Conservation (phyloP, 192 early-diverging fungal species). For the Chytriomyces sp. region DNA sequence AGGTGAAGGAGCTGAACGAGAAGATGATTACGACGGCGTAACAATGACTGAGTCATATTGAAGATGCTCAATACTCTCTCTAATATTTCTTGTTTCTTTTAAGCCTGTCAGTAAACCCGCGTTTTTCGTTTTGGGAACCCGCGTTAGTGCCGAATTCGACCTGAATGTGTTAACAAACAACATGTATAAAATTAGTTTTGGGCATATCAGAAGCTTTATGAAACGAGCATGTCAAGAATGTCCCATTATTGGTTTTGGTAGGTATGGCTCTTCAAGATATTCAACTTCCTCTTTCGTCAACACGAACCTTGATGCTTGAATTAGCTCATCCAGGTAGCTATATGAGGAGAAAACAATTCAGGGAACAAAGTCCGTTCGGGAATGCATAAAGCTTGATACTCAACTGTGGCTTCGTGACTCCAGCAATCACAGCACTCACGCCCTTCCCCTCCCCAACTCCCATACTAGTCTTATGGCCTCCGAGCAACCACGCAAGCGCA, state of each 20-base stretch:
- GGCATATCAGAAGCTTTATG: too few species aligned
- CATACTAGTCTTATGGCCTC: constrained; percentile 13
- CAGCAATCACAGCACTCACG: constrained; percentile 15
- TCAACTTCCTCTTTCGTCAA: constrained; percentile 29
- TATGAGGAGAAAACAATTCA: background rate
- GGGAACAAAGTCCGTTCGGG: background rate
- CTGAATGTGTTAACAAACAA: too few species aligned
- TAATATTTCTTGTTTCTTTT: too few species aligned
- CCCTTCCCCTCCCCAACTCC: constrained; percentile 7
- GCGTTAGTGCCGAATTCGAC: too few species aligned
- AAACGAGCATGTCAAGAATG: too few species aligned
- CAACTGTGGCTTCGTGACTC: constrained; percentile 18
- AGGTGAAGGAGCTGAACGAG: constrained; percentile 77
- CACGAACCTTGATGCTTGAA: constrained; percentile 16
- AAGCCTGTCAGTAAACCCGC: too few species aligned
- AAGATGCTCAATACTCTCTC: too few species aligned
- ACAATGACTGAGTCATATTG: too few species aligned
- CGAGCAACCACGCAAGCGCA: constrained; percentile 48
- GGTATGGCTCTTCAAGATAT: constrained; percentile 30
- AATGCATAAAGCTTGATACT: background rate
- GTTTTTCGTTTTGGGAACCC: too few species aligned
- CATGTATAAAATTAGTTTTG: too few species aligned
- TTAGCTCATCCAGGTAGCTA: constrained; percentile 20
- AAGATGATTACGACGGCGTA: constrained; percentile 60
- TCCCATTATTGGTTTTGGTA: constrained; percentile 23